These are phyloP conservation scores for Amaranthus cruentus DNA, from an alignment of 148 eudicot species.

Conservation along the genomic window DNA sequence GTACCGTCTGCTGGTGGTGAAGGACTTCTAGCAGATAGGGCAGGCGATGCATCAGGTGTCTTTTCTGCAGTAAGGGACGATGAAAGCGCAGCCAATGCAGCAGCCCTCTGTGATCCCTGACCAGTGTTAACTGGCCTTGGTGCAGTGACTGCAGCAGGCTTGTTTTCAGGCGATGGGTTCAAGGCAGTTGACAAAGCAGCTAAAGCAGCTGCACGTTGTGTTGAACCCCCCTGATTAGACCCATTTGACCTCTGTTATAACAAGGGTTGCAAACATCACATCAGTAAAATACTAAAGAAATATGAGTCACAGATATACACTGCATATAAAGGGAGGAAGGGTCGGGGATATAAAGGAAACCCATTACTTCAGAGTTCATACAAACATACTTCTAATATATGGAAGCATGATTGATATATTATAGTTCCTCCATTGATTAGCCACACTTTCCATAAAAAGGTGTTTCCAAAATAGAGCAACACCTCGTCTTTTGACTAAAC, in stretches of 20 bases:
- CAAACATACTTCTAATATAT: too few species aligned
- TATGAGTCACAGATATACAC: not conserved
- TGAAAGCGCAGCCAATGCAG: conserved; percentile 97
- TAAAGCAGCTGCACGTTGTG: conserved; percentile 31
- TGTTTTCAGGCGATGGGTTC: conserved; percentile 45
- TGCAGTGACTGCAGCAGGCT: conserved; percentile 25
- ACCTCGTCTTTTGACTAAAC: too few species aligned
- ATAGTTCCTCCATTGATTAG: too few species aligned
- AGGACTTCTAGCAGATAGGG: conserved; percentile 50
- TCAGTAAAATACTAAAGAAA: not conserved
- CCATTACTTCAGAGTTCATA: too few species aligned
- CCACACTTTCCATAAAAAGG: too few species aligned
- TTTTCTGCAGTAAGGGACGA: conserved; percentile 87
- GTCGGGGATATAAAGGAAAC: too few species aligned
- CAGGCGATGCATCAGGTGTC: conserved; percentile 62
- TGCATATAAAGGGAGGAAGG: conserved; percentile 8
- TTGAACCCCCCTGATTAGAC: conserved; percentile 70
- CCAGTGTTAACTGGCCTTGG: conserved; percentile 40
- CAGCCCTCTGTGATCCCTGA: conserved; percentile 80
- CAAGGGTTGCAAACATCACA: conserved; percentile 1
- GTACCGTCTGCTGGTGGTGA: conserved; percentile 45
- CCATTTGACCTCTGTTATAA: conserved; percentile 41
- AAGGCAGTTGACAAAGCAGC: conserved; percentile 82
- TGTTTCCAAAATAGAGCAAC: too few species aligned
- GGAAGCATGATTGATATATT: too few species aligned